phyloP scores from a whole-genome alignment of 2,329 filamentous ascomycete species.

The Fusarium annulatum region DNA sequence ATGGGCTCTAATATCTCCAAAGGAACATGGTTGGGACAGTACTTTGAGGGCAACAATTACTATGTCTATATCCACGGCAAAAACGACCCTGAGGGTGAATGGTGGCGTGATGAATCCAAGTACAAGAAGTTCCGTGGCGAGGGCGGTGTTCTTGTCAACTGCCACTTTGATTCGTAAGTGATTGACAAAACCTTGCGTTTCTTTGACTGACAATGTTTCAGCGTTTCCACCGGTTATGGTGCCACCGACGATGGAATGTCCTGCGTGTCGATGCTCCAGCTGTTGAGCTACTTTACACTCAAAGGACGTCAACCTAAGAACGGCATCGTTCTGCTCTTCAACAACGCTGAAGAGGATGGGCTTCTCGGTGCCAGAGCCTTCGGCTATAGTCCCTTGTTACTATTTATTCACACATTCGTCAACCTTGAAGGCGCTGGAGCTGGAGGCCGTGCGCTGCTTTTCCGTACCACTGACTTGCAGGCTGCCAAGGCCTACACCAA shows the following conservation, averaged over 20 bases:
- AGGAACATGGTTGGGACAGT: constrained; percentile 63
- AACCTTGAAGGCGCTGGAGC: constrained; percentile 96
- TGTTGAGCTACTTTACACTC: constrained; percentile 86
- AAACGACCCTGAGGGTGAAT: constrained; percentile 76
- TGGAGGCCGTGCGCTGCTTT: constrained; percentile 86
- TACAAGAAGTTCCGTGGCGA: constrained; percentile 63
- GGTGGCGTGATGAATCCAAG: constrained; percentile 69
- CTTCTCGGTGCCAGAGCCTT: constrained; percentile 89
- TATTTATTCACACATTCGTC: constrained; percentile 86
- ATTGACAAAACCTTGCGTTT: too few species aligned
- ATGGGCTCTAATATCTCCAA: constrained; percentile 34
- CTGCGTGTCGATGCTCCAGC: constrained; percentile 85
- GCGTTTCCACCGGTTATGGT: constrained; percentile 90
- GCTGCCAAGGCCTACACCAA: constrained; percentile 82
- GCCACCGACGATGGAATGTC: constrained; percentile 95
- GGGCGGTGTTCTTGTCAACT: constrained; percentile 90
- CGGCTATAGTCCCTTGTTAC: constrained; percentile 81
- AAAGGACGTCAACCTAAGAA: constrained; percentile 77
- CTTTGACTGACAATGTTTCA: constrained; percentile 50
- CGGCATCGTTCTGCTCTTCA: constrained; percentile 86
- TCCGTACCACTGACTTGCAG: constrained; percentile 88
- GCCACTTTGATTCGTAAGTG: constrained; percentile 84
- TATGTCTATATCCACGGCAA: constrained; percentile 90
- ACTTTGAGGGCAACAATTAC: constrained; percentile 94
- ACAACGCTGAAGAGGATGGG: constrained; percentile 96